A percentile compares a stretch with the other conserved stretches of the same genome.
These are phyloP conservation scores for Yarrowia porcina DNA, from an alignment of 805 yeast genomes.

Conservation along the genomic window DNA sequence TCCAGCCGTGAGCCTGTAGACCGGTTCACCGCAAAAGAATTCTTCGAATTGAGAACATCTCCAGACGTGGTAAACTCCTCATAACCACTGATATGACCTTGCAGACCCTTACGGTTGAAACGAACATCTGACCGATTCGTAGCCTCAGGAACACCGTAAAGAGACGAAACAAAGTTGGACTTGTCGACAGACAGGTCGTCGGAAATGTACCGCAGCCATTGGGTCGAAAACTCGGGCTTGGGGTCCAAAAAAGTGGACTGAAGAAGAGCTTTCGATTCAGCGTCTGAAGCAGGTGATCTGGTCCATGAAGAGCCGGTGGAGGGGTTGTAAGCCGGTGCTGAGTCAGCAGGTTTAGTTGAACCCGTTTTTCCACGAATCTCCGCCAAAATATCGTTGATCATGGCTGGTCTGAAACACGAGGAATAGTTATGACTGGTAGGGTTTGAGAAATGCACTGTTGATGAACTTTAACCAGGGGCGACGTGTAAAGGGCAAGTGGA, in stretches of 20 bases:
- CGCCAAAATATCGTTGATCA: conserved; percentile 4
- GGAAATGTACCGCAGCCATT: conserved; percentile 67
- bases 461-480: not conserved
- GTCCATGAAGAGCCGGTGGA: not conserved
- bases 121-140: conserved; percentile 62
- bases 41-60: conserved; percentile 54
- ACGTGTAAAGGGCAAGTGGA: too few relatives aligned
- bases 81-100: conserved; percentile 62
- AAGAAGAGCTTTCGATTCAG: conserved; percentile 31
- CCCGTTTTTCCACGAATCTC: not conserved
- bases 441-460: not conserved
- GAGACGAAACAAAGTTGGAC: conserved; percentile 43
- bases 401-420: not conserved
- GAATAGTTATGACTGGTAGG: too few relatives aligned
- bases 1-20: conserved; percentile 60
- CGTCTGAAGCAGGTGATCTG: not conserved
- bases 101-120: conserved; percentile 71
- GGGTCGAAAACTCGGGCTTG: conserved; percentile 60
- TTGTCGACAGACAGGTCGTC: conserved; percentile 39
- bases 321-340: not conserved
- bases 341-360: not conserved
- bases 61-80: conserved; percentile 53
- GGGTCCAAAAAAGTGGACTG: conserved; percentile 57
- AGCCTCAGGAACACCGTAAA: conserved; percentile 58
- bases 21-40: conserved; percentile 71